These are phyloP conservation scores for Mayamaea pseudoterrestris DNA, from an alignment of 108 stramenopile species.

Conservation along the genomic window DNA sequence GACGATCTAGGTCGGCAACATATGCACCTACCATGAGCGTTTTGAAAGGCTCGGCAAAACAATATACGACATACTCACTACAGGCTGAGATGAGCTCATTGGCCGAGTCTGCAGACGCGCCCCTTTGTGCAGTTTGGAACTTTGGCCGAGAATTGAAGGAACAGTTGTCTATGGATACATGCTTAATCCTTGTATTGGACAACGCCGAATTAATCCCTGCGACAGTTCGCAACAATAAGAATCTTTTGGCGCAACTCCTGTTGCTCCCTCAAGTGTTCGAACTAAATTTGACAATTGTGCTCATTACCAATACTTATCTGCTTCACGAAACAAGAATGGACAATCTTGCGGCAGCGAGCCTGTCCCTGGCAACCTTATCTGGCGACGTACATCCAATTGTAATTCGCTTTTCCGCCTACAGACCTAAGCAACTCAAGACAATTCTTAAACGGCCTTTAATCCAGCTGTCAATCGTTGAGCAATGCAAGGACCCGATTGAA, in stretches of 20 bases:
- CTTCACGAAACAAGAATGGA: neutral
- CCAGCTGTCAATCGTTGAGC: neutral
- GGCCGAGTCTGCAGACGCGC: neutral
- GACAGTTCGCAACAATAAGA: neutral
- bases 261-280: neutral
- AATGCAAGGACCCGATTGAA: neutral
- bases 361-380: neutral
- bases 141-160: neutral
- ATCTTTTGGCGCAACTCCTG: conserved; percentile 3
- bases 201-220: neutral
- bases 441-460: neutral
- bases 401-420: conserved; percentile 5
- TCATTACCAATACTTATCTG: conserved; percentile 4
- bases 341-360: neutral
- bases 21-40: neutral
- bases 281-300: conserved; percentile 3
- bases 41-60: neutral
- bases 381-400: conserved; percentile 1
- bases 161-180: neutral
- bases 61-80: neutral
- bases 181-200: conserved; percentile 1
- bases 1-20: neutral
- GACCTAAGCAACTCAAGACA: neutral
- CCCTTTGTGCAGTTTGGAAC: conserved; percentile 1
- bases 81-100: neutral